These are phyloP conservation scores for Simmondsia chinensis DNA, from an alignment of 148 eudicot genomes.

Conservation along the genomic window DNA sequence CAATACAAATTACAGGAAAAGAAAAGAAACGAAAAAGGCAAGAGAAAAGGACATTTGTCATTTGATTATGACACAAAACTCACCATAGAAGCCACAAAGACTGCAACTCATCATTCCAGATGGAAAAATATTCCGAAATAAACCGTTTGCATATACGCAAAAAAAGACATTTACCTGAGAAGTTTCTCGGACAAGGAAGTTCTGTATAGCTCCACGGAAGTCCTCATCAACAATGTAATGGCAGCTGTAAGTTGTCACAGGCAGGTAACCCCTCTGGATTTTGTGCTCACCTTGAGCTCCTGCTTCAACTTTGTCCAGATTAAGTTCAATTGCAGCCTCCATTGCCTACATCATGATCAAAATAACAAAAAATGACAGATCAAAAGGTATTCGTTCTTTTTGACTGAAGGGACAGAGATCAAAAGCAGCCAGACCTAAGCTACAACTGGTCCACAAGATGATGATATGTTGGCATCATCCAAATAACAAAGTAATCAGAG, in stretches of 20 bases:
- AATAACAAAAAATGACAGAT: no score
- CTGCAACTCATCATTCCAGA: neutral
- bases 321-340: constrained; percentile 94
- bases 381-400: no score
- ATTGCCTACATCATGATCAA: constrained; percentile 51
- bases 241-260: constrained; percentile 80
- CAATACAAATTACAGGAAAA: no score
- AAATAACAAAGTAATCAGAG: constrained; percentile 5
- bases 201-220: constrained; percentile 51
- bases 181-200: constrained; percentile 72
- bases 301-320: constrained; percentile 89
- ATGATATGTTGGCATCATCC: neutral
- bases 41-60: no score
- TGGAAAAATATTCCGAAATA: neutral
- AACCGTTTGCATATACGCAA: neutral
- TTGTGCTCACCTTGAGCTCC: constrained; percentile 99
- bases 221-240: constrained; percentile 75
- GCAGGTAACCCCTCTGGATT: constrained; percentile 91
- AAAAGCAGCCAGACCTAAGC: no score
- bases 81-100: neutral
- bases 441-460: no score
- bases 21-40: no score
- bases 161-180: constrained; percentile 43
- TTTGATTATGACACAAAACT: no score
- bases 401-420: no score